Conservation (phyloP, 345 rosid genomes). For the Microcos paniculata region DNA sequence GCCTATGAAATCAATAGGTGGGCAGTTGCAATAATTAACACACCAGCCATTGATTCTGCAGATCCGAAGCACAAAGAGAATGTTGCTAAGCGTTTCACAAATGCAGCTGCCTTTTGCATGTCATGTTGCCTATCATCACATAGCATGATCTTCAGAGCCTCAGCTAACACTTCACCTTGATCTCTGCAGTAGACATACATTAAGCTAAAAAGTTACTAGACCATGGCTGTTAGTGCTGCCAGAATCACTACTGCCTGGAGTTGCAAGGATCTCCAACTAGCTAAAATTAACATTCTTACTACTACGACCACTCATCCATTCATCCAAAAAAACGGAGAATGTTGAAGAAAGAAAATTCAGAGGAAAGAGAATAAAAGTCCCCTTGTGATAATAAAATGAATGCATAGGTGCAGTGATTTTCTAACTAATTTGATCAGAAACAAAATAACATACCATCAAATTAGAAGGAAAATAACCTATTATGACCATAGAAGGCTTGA, state of each 20-base stretch:
- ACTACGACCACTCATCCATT: constrained; percentile 65
- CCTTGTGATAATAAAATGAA: too few species aligned
- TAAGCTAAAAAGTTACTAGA: background rate
- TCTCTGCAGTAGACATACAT: constrained; percentile 48
- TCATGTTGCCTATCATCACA: constrained; percentile 94
- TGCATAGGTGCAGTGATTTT: too few species aligned
- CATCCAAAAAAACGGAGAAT: constrained; percentile 43
- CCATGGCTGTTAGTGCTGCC: background rate
- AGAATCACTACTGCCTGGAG: background rate
- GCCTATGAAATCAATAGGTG: background rate
- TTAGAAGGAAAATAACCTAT: too few species aligned
- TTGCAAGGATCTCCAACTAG: background rate
- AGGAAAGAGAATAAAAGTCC: too few species aligned
- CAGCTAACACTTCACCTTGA: constrained; percentile 78
- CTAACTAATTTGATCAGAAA: too few species aligned
- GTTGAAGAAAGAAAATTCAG: too few species aligned
- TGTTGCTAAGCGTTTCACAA: constrained; percentile 86
- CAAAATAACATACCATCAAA: too few species aligned
- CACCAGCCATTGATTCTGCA: constrained; percentile 93
- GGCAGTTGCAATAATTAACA: background rate
- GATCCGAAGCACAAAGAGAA: constrained; percentile 78
- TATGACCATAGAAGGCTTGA: background rate
- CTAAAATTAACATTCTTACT: too few species aligned
- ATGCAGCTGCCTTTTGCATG: constrained; percentile 98
- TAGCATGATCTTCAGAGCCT: constrained; percentile 91